Percentiles rank a stretch among this genome's conserved stretches.
These are phyloP conservation scores for Epichloe gansuensis DNA, from an alignment of 2,329 filamentous ascomycete species.

Conservation along the genomic window DNA sequence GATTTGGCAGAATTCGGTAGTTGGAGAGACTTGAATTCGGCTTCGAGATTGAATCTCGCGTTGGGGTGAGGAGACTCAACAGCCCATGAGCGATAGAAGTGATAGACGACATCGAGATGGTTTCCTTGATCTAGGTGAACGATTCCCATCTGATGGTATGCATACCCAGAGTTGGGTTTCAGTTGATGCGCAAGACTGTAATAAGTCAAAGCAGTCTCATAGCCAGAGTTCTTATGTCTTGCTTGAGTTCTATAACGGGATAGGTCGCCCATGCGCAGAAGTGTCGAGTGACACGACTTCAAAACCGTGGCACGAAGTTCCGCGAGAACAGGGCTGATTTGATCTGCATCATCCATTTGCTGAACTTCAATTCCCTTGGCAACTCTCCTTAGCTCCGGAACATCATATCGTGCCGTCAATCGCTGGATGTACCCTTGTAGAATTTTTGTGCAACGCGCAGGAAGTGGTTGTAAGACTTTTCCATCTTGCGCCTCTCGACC, in stretches of 20 bases:
- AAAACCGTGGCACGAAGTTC: conserved; percentile 49
- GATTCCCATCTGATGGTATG: conserved; percentile 84
- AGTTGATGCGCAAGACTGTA: conserved; percentile 74
- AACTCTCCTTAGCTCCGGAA: conserved; percentile 35
- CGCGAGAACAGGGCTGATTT: conserved; percentile 31
- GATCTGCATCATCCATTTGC: conserved; percentile 29
- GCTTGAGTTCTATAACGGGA: conserved; percentile 74
- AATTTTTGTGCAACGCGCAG: conserved; percentile 81
- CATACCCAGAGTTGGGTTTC: conserved; percentile 64
- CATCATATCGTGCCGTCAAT: conserved; percentile 50
- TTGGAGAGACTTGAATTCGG: conserved; percentile 55
- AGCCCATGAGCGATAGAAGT: conserved; percentile 74
- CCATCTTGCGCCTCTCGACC: conserved; percentile 62
- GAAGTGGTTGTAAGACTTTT: conserved; percentile 72
- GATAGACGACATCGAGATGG: conserved; percentile 76
- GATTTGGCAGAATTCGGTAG: conserved; percentile 23
- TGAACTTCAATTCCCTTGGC: conserved; percentile 30
- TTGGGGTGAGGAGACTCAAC: conserved; percentile 63
- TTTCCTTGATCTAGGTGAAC: conserved; percentile 67
- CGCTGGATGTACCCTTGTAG: conserved; percentile 76
- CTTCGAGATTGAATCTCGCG: conserved; percentile 63
- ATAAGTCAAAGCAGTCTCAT: conserved; percentile 69
- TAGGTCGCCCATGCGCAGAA: conserved; percentile 82
- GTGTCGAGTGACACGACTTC: conserved; percentile 65
- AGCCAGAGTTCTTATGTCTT: conserved; percentile 60